These are phyloP conservation scores for Bipolaris bicolor DNA, from an alignment of 2,329 filamentous ascomycete species.

Conservation along the genomic window DNA sequence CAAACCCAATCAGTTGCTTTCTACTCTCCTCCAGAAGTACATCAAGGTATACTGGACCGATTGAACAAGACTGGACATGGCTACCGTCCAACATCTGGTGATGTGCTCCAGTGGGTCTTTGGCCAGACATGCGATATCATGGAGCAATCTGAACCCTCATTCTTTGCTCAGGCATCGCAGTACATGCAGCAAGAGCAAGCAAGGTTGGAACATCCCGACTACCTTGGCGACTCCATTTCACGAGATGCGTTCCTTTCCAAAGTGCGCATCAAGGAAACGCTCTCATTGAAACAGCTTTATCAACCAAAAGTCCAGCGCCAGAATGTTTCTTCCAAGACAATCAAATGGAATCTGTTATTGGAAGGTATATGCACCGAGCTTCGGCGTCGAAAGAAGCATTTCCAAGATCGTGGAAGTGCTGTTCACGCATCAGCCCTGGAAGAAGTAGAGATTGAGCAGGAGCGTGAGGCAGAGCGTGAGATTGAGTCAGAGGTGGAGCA, in stretches of 20 bases:
- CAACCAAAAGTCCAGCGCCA: conserved; percentile 39
- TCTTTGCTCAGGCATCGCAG: conserved; percentile 65
- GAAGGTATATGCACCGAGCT: conserved; percentile 46
- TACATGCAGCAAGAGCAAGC: conserved; percentile 65
- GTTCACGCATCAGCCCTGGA: conserved; percentile 60
- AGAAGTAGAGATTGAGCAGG: conserved; percentile 63
- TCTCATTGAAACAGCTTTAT: conserved; percentile 66
- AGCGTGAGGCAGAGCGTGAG: conserved; percentile 59
- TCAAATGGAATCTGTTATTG: conserved; percentile 35
- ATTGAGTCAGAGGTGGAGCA: conserved; percentile 65
- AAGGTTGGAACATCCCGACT: conserved; percentile 51
- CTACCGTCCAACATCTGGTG: conserved; percentile 52
- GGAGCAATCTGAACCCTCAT: conserved; percentile 65
- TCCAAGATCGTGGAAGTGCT: conserved; percentile 54
- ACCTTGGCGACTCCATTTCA: conserved; percentile 41
- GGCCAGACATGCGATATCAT: conserved; percentile 67
- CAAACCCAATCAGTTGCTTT: conserved; percentile 62
- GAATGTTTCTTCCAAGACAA: conserved; percentile 8
- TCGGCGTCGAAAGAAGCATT: conserved; percentile 39
- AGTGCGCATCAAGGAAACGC: conserved; percentile 61
- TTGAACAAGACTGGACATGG: background rate
- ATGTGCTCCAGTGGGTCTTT: conserved; percentile 67
- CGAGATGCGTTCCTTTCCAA: conserved; percentile 52
- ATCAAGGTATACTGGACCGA: conserved; percentile 63
- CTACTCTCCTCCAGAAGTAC: conserved; percentile 65